Evolutionary conservation across 2,329 filamentous ascomycete genomes (phyloP), one percentile per base, ranked within the genome.

Genomic region (Pyricularia sp.): DNA sequence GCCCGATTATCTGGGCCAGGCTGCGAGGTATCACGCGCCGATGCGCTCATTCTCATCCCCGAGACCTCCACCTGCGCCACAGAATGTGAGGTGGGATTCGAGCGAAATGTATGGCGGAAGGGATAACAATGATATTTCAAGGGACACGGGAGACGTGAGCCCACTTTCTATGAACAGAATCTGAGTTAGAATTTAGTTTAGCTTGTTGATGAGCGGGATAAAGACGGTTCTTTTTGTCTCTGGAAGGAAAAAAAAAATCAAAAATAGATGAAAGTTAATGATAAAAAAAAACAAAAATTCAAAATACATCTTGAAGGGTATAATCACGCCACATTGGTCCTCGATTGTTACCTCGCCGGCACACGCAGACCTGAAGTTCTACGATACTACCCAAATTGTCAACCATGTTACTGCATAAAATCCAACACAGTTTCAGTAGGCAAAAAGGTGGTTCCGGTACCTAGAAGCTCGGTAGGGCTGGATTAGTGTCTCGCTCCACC

Each of bases 141-240:
- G 68, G 26, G 65, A 65, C 23, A 20, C 72, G 79, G 64, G 79
- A 81, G 78, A 80, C 68, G 81, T 85, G 76, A 85, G 87, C 73
- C 85, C 85, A 3, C 77, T 87, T 26, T 83, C 80, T 68, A 86
- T 87, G 84, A 86, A 88, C 75, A 80, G 81, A 73, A 82, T 86
- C 79, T 85, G 77, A 79, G 25, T 9, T 17, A 4, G 2, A 2
- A 23, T n/a, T 3, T 26, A 17, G 25, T 17, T 59, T 10, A 30
- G 12, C 6, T 23, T 28, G 12, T 17, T 63, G 59, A 17, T 20
- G 12, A 28, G 12, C 12, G 59, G 25, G 59, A 17, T 28, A 17
- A 63, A 63, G 42, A 50, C 20, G 42, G 42, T 50, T 50, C 42
- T n/a, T 50, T 50, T 50, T 50, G 42, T 50, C 42, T 50, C 17